These are phyloP conservation scores for Excoecaria agallocha DNA, from an alignment of 345 rosid genomes.

Conservation along the genomic window DNA sequence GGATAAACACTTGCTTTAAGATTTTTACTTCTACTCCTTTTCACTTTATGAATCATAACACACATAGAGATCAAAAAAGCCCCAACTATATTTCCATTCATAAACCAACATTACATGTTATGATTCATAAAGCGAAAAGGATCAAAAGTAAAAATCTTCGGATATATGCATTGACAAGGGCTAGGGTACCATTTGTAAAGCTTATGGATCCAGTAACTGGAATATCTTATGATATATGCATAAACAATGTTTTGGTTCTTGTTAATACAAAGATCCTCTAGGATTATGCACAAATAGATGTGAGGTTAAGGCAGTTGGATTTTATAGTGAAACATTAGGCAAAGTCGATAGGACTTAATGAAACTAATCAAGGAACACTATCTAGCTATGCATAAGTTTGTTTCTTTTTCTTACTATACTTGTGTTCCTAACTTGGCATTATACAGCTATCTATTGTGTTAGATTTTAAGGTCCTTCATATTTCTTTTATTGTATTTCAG, in stretches of 20 bases:
- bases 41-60: too few relatives aligned
- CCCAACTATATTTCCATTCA: too few relatives aligned
- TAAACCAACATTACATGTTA: too few relatives aligned
- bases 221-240: constrained; percentile 88
- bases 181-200: constrained; percentile 96
- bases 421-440: constrained; percentile 14
- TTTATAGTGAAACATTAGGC: constrained; percentile 97
- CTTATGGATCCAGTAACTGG: constrained; percentile 95
- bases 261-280: constrained; percentile 91
- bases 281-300: constrained; percentile 83
- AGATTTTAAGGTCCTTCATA: constrained; percentile 1
- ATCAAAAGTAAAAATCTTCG: too few relatives aligned
- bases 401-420: constrained; percentile 2
- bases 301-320: constrained; percentile 73
- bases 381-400: constrained; percentile 96
- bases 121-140: too few relatives aligned
- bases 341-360: constrained; percentile 86
- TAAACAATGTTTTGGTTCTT: constrained; percentile 90
- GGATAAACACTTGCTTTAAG: too few relatives aligned
- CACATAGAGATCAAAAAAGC: too few relatives aligned
- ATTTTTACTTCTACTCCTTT: too few relatives aligned
- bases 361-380: constrained; percentile 91
- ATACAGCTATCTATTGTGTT: not conserved
- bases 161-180: constrained; percentile 83
- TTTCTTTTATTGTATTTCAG: constrained; percentile 33